Percentiles rank a stretch among this genome's conserved stretches.
These are phyloP conservation scores for Sistotremastrum suecicum DNA, from an alignment of 768 basidiomycete genomes.

Conservation along the genomic window DNA sequence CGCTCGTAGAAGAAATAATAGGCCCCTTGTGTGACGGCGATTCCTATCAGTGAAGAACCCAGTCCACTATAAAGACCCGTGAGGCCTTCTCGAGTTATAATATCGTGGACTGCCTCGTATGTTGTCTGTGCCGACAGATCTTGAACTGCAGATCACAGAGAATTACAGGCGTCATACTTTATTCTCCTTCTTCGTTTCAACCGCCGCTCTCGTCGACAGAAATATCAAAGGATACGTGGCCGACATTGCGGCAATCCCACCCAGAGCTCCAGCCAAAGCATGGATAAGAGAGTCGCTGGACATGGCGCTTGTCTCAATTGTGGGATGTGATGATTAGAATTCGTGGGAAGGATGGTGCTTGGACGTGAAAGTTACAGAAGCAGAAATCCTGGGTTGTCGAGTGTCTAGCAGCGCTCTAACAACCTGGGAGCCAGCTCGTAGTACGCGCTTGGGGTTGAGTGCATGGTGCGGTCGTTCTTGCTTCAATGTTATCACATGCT, in stretches of 20 bases:
- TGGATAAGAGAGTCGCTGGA: constrained; percentile 79
- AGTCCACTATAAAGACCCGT: constrained; percentile 80
- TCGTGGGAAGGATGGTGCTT: no score
- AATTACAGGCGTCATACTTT: constrained; percentile 34
- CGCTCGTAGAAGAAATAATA: constrained; percentile 91
- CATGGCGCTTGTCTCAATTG: constrained; percentile 3
- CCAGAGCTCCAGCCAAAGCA: constrained; percentile 76
- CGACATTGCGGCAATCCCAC: constrained; percentile 87
- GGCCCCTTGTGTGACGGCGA: constrained; percentile 90
- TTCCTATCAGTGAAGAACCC: constrained; percentile 71
- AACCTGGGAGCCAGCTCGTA: no score
- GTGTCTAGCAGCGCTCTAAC: no score
- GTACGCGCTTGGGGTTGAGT: no score
- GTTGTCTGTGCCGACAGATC: constrained; percentile 31
- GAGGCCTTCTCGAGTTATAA: constrained; percentile 74
- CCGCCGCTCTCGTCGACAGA: constrained; percentile 85
- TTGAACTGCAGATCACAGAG: background rate
- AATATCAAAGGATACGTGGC: constrained; percentile 84
- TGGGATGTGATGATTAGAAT: no score
- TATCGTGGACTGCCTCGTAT: constrained; percentile 54
- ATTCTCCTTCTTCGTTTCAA: constrained; percentile 66
- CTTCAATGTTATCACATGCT: no score
- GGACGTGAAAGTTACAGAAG: no score
- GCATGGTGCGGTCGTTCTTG: no score
- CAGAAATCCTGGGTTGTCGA: no score